A percentile compares a stretch with the other conserved stretches of the same genome.
Conservation (phyloP, 768 basidiomycete species). For the Suillus clintonianus region DNA sequence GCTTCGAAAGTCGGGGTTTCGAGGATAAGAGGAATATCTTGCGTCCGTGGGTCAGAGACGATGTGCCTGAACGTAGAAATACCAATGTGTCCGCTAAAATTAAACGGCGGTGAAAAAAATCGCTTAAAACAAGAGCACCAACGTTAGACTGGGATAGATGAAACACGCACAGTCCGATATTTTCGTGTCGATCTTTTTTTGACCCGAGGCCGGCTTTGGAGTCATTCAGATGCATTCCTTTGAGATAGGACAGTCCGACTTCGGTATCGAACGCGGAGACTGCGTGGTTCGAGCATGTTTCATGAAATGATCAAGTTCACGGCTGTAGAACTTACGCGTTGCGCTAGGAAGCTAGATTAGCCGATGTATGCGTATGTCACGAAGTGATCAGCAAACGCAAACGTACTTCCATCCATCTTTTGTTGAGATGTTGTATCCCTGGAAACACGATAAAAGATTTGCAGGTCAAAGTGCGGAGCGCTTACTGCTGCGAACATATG, state of each 20-base stretch:
- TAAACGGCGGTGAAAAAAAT: neutral
- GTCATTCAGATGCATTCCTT: constrained; percentile 87
- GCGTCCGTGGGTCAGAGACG: constrained; percentile 66
- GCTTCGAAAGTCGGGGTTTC: constrained; percentile 78
- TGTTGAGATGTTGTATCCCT: constrained; percentile 84
- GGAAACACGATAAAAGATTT: neutral
- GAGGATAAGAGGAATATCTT: constrained; percentile 74
- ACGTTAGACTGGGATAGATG: too few relatives aligned
- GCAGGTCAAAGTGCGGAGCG: neutral
- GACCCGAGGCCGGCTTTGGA: constrained; percentile 66
- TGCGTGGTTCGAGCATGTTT: constrained; percentile 16
- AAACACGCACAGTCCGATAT: constrained; percentile 71
- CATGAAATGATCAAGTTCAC: neutral
- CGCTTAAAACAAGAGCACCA: neutral
- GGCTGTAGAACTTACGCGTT: constrained; percentile 21
- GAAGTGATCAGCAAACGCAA: too few relatives aligned
- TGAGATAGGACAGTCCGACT: constrained; percentile 72
- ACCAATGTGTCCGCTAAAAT: constrained; percentile 72
- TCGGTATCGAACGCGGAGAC: constrained; percentile 67
- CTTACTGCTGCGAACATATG: constrained; percentile 78
- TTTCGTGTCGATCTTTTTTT: constrained; percentile 80
- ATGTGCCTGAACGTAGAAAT: constrained; percentile 65
- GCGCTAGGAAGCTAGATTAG: constrained; percentile 13
- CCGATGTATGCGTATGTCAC: neutral
- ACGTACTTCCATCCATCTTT: constrained; percentile 72